These are phyloP conservation scores for Crithidia brevicula DNA, from an alignment of 208 protist genomes.

Conservation along the genomic window DNA sequence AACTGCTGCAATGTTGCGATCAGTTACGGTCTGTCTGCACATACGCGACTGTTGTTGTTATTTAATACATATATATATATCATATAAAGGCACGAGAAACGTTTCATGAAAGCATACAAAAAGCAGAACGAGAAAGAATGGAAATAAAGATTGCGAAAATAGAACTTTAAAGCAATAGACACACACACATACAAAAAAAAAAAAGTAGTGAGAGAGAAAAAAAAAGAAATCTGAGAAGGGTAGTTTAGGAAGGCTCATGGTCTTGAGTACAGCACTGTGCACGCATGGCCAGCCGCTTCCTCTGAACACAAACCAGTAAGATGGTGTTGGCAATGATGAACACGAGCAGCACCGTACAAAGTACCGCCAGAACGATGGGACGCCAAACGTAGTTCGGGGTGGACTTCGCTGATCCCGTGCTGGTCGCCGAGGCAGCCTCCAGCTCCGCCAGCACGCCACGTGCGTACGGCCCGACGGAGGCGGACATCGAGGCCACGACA, in stretches of 20 bases:
- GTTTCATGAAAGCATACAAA: slow-evolving; percentile 19
- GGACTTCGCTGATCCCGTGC: neutral
- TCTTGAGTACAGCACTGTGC: neutral
- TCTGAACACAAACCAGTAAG: neutral
- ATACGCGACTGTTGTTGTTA: too few species aligned
- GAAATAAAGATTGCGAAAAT: slow-evolving; percentile 18
- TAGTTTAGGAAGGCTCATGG: neutral
- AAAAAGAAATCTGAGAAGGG: neutral
- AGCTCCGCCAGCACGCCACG: too few species aligned
- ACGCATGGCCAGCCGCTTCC: neutral
- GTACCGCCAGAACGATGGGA: slow-evolving; percentile 1
- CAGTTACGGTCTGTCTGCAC: too few species aligned
- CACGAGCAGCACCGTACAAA: neutral
- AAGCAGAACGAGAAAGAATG: slow-evolving; percentile 2
- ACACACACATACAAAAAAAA: slow-evolving; percentile 9
- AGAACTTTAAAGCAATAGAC: too few species aligned
- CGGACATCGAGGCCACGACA: neutral
- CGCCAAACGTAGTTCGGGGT: slow-evolving; percentile 4
- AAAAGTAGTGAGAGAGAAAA: slow-evolving; percentile 1
- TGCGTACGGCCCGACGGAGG: too few species aligned
- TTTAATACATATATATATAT: too few species aligned
- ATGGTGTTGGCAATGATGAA: neutral
- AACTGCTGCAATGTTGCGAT: too few species aligned
- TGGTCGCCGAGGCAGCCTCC: neutral
- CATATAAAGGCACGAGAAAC: too few species aligned